Evolutionary conservation across 2,329 filamentous ascomycete species (phyloP).

Genomic region (Ilyonectria mors-panacis): DNA sequence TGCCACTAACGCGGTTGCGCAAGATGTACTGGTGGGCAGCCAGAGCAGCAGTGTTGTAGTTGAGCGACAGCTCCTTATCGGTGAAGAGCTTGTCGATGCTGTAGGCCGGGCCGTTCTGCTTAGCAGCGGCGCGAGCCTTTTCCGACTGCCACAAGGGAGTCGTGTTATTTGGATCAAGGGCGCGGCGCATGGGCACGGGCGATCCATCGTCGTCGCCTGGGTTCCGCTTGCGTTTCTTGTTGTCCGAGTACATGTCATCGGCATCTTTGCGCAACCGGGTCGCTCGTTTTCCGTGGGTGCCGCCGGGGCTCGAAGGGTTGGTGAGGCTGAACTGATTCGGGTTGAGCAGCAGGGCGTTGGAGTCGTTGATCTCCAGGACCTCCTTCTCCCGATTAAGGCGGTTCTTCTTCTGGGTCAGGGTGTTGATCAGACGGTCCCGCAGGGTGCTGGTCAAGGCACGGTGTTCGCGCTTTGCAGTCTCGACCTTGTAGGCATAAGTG

Average conservation of each 20-base stretch:
- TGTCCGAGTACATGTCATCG: constrained; percentile 72
- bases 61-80: constrained; percentile 77
- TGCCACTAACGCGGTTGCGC: constrained; percentile 69
- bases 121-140: constrained; percentile 66
- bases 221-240: constrained; percentile 75
- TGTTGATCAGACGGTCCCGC: constrained; percentile 77
- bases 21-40: constrained; percentile 75
- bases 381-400: constrained; percentile 77
- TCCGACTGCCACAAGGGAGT: constrained; percentile 76
- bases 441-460: constrained; percentile 71
- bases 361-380: constrained; percentile 76
- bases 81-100: constrained; percentile 80
- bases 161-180: constrained; percentile 69
- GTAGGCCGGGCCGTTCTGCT: constrained; percentile 73
- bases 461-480: constrained; percentile 75
- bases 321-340: constrained; percentile 78
- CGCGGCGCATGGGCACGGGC: constrained; percentile 70
- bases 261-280: constrained; percentile 73
- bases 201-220: constrained; percentile 74
- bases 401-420: constrained; percentile 75
- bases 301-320: constrained; percentile 75
- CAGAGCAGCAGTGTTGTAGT: constrained; percentile 74
- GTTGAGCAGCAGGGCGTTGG: constrained; percentile 75
- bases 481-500: constrained; percentile 72
- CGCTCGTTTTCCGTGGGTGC: constrained; percentile 73